Percentiles rank a stretch among this genome's conserved stretches.
Conservation (phyloP, 2,329 filamentous ascomycete species). For the Talaromyces albobiverticillius region DNA sequence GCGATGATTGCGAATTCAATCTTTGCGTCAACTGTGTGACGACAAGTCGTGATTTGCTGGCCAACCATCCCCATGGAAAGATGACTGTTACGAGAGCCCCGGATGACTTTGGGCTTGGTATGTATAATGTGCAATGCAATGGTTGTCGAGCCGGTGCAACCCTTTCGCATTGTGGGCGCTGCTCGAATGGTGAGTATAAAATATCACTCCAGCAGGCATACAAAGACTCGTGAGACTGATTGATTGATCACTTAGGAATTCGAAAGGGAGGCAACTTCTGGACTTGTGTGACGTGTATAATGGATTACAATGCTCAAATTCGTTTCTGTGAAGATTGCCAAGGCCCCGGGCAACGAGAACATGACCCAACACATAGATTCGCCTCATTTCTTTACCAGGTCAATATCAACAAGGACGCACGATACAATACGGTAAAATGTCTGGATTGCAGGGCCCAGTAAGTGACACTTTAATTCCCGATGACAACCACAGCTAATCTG, state of each 20-base stretch:
- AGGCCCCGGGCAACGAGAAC: slow-evolving; percentile 4
- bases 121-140: slow-evolving; percentile 10
- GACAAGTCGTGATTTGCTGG: slow-evolving; percentile 8
- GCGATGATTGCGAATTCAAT: slow-evolving; percentile 12
- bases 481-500: neutral
- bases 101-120: slow-evolving; percentile 9
- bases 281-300: slow-evolving; percentile 15
- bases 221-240: no score
- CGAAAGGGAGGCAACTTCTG: slow-evolving; percentile 10
- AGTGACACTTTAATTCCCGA: neutral
- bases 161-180: slow-evolving; percentile 14
- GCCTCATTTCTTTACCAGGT: slow-evolving; percentile 15
- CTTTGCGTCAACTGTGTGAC: slow-evolving; percentile 12
- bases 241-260: neutral
- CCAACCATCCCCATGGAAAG: slow-evolving; percentile 12
- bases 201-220: neutral
- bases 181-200: slow-evolving; percentile 2
- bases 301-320: slow-evolving; percentile 14
- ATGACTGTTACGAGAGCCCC: slow-evolving; percentile 9
- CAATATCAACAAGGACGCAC: slow-evolving; percentile 10
- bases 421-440: slow-evolving; percentile 13
- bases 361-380: slow-evolving; percentile 13
- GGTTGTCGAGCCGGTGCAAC: slow-evolving; percentile 10
- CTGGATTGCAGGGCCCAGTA: slow-evolving; percentile 11
- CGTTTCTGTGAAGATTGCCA: slow-evolving; percentile 13